Conservation (phyloP, 2,329 filamentous ascomycete species). For the Immersiporthe knoxdaviesiana region DNA sequence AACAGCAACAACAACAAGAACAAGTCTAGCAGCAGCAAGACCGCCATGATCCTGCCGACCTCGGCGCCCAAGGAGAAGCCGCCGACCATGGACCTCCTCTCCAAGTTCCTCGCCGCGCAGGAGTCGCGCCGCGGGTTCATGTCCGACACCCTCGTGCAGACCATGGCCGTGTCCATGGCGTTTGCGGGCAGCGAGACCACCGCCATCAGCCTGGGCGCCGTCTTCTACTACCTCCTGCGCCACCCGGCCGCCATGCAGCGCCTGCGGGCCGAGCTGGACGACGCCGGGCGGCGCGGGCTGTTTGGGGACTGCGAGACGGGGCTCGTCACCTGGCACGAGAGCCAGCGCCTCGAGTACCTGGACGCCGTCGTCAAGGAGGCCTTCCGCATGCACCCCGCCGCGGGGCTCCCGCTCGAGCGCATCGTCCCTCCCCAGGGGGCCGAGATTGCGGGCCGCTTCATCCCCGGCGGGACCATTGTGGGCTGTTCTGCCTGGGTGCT, state of each 20-base stretch:
- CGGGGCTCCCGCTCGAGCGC: constrained; percentile 73
- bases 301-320: constrained; percentile 47
- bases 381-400: constrained; percentile 55
- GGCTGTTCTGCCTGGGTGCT: constrained; percentile 78
- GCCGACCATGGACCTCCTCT: constrained; percentile 64
- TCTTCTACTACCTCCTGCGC: constrained; percentile 36
- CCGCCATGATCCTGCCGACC: constrained; percentile 44
- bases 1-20: no score
- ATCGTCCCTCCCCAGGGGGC: constrained; percentile 71
- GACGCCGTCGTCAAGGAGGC: constrained; percentile 54
- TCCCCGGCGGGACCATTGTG: constrained; percentile 73
- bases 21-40: no score
- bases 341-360: constrained; percentile 72
- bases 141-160: constrained; percentile 69
- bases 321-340: constrained; percentile 69
- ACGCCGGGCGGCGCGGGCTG: constrained; percentile 17
- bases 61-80: constrained; percentile 41
- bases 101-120: constrained; percentile 72
- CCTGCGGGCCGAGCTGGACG: constrained; percentile 41
- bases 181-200: constrained; percentile 37
- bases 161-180: constrained; percentile 63
- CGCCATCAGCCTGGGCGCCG: constrained; percentile 34
- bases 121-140: constrained; percentile 72
- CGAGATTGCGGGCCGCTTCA: constrained; percentile 63
- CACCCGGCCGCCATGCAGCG: constrained; percentile 32